Evolutionary conservation across 2,329 filamentous ascomycete species (phyloP), one percentile per base, ranked within the genome.

Genomic region (Aurifilum marmelostoma): DNA sequence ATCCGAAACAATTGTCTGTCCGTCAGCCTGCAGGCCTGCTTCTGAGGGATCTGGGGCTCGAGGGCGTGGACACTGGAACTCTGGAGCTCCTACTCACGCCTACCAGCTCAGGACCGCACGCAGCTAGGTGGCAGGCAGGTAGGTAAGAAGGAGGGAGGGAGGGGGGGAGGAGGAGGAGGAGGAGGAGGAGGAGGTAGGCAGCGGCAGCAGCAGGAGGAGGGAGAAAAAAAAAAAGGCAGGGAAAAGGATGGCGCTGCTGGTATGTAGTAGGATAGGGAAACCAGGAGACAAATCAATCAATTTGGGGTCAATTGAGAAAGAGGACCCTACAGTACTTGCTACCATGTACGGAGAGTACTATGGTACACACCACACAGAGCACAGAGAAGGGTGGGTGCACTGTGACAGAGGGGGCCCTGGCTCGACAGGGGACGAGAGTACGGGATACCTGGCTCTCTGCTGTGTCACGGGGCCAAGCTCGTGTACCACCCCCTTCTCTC

Each of bases 371-470:
- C 43, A 47, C 43, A 47, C 7, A n/a, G n/a, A n/a, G n/a, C n/a
- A n/a, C n/a, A n/a, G n/a, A n/a, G n/a, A n/a, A n/a, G n/a, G n/a
- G n/a, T n/a, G n/a, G n/a, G n/a, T n/a, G n/a, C n/a, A n/a, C n/a
- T n/a, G n/a, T n/a, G n/a, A n/a, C n/a, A n/a, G n/a, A n/a, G n/a
- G n/a, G n/a, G 16, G 41, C 41, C 41, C 41, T 47, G 41, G 18
- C 41, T 47, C 3, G 18, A 11, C 43, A 47, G 43, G 43, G 29
- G 37, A 37, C 32, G 18, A 21, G 27, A 59, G 54, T 29, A 59
- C 29, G 54, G 62, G 63, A 24, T 65, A 65, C 63, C 63, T 65
- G 32, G 37, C 63, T 39, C 32, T 56, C 63, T 65, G 63, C 63
- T n/a, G 63, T 65, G 24, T 54, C n/a, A 65, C 24, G 50, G 34